Evolutionary conservation across 176 grass and related monocot species (phyloP), one percentile per base, ranked within the genome.

Genomic region (Melocanna baccifera): DNA sequence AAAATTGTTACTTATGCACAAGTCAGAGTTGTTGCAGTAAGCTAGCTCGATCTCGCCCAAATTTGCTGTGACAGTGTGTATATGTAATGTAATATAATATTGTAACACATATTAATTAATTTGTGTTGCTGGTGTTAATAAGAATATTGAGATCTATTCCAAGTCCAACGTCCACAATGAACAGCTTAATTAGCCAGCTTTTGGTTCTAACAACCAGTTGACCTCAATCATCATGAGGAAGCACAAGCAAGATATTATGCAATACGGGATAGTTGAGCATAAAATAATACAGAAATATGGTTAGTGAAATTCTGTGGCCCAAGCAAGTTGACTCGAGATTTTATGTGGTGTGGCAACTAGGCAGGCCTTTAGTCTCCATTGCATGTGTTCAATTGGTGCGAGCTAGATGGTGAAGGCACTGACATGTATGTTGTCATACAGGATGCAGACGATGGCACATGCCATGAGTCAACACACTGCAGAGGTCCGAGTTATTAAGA

Each of bases 181-280:
- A 73, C 30, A 83, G 39, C 30, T 81, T 74, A 63, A 55, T 75
- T 69, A 37, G 81, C 75, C 52, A 84, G 23, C 80, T 83, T 87
- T 90, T 80, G 69, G 76, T 87, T 87, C 84, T 75, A 91, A 79
- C 80, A 87, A 91, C 85, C 69, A 87, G 89, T 87, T 91, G 89
- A 87, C 89, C 75, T 87, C 52, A 91, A 91, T 87, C 81, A 87
- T 87, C 89, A 76, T 79, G 89, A 87, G 42, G 42, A 61, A 50
- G 18, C 42, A 70, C 43, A n/a, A 61, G 57, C 68, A 74, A 2
- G 47, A 25, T 83, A 79, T 68, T 62, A 30, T n/a, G 16, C 42
- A 67, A 40, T 8, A 67, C 56, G 78, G 47, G 9, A 90, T 48
- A 51, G 79, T 87, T 87, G 85, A 34, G 22, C 74, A 70, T 70